Base-by-base conservation (phyloP, 495 filamentous ascomycete genomes). In the Penicillium bovifimosum region DNA sequence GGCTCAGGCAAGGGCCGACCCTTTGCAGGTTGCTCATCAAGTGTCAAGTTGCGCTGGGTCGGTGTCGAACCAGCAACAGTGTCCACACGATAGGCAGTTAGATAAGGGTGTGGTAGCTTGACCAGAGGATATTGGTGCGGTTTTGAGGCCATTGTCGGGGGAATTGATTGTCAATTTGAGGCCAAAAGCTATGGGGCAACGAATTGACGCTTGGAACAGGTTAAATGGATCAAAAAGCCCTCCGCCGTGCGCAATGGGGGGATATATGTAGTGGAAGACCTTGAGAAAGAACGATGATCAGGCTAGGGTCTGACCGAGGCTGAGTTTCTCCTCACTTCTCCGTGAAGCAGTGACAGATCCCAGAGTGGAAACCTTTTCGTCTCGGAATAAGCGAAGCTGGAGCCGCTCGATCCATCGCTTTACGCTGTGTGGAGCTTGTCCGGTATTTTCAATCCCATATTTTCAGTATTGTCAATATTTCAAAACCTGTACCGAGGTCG, bases 41-140 rank as follows among this genome's bases (percentile, higher is more conserved):
- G 49, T 3, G 24, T 47, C 44, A 74, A 59, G 13, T 53, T 53
- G 27, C 62, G 59, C 33, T 59, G 60, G 18, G 46, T 38, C 3
- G 62, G 64, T 26, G 51, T 56, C 27, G 55, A 58, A 17, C 62
- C 53, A 17, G 56, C 48, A 11, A 61, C 46, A n/a, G 56, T 38
- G 18, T 63, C 54, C 54, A 74, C 67, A 27, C 54, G 60, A 45
- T 66, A 67, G 50, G 62, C 24, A 11, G 62, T 65, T 17, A 67
- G 51, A 33, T 61, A 67, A 29, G 65, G 65, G 17, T 67, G 65
- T 16, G 65, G 65, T 38, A 67, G 60, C 46, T 67, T 67, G 8
- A 67, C 63, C 16, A 50, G 36, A 9, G 65, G 62, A 27, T 66
- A 67, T 39, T 56, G 42, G 24, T 54, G 59, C 47, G 50, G 20